These are phyloP conservation scores for Phytophthora agathidicida DNA, from an alignment of 352 stramenopile species.

Conservation along the genomic window DNA sequence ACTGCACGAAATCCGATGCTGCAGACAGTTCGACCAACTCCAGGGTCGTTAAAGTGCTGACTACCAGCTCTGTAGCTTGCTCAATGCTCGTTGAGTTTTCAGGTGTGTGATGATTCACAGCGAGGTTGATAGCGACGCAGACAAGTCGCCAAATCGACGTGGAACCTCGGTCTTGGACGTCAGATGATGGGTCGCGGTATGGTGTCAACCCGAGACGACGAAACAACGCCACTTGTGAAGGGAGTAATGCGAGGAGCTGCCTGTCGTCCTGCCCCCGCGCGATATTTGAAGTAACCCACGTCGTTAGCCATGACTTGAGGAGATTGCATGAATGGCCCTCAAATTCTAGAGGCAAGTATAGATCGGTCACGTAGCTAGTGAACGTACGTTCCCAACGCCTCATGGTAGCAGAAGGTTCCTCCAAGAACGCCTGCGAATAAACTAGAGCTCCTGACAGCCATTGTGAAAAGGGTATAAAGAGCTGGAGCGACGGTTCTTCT, in stretches of 20 bases:
- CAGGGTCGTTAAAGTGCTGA: constrained; percentile 42
- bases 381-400: constrained; percentile 54
- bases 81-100: constrained; percentile 10
- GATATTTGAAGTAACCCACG: constrained; percentile 53
- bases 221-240: constrained; percentile 61
- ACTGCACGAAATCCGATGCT: constrained; percentile 23
- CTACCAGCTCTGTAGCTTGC: constrained; percentile 42
- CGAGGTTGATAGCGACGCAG: constrained; percentile 29
- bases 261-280: constrained; percentile 22
- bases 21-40: constrained; percentile 46
- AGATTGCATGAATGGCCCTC: constrained; percentile 31
- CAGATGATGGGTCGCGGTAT: neutral
- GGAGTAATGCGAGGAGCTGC: constrained; percentile 40
- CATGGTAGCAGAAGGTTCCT: constrained; percentile 23
- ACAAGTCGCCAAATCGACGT: constrained; percentile 41
- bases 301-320: constrained; percentile 46
- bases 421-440: constrained; percentile 45
- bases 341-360: constrained; percentile 76
- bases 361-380: constrained; percentile 39
- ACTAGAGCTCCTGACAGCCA: constrained; percentile 39
- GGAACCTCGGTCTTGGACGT: neutral
- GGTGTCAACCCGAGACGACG: constrained; percentile 32
- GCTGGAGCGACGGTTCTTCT: constrained; percentile 20
- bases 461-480: constrained; percentile 37
- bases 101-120: constrained; percentile 12